Evolutionary conservation across 2,329 filamentous ascomycete genomes (phyloP).

Genomic region (Aspergillus eucalypticola): DNA sequence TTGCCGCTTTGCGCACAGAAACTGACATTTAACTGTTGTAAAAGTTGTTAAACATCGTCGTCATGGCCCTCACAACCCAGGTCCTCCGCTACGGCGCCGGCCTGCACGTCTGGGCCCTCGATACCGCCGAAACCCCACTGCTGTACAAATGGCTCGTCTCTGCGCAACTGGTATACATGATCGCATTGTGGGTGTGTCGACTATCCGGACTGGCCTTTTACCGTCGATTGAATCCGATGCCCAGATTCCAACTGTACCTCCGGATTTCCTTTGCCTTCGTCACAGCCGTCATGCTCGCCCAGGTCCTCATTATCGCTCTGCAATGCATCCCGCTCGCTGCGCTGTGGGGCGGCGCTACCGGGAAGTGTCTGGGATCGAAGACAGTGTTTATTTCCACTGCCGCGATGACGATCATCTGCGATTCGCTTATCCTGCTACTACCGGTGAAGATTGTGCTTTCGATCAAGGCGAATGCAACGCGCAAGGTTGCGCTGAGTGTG

Average conservation of each 20-base stretch:
- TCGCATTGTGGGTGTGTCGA: conserved; percentile 21
- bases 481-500: conserved; percentile 14
- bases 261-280: conserved; percentile 18
- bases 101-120: conserved; percentile 14
- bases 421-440: conserved; percentile 21
- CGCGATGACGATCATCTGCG: conserved; percentile 20
- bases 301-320: conserved; percentile 22
- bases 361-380: conserved; percentile 18
- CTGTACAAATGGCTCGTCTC: conserved; percentile 25
- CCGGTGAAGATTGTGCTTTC: conserved; percentile 21
- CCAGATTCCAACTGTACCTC: conserved; percentile 11
- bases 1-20: too few species aligned
- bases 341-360: conserved; percentile 13
- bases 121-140: conserved; percentile 7
- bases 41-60: conserved; percentile 11
- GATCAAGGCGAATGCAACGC: conserved; percentile 15
- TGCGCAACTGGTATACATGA: conserved; percentile 22
- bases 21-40: too few species aligned
- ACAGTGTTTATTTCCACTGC: conserved; percentile 19
- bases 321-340: conserved; percentile 24
- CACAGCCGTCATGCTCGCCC: conserved; percentile 18
- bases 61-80: conserved; percentile 17
- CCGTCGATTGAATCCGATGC: conserved; percentile 23
- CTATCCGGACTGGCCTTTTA: conserved; percentile 24
- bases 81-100: conserved; percentile 19